These are phyloP conservation scores for Beauveria australis DNA, from an alignment of 2,329 filamentous ascomycete genomes.

Conservation along the genomic window DNA sequence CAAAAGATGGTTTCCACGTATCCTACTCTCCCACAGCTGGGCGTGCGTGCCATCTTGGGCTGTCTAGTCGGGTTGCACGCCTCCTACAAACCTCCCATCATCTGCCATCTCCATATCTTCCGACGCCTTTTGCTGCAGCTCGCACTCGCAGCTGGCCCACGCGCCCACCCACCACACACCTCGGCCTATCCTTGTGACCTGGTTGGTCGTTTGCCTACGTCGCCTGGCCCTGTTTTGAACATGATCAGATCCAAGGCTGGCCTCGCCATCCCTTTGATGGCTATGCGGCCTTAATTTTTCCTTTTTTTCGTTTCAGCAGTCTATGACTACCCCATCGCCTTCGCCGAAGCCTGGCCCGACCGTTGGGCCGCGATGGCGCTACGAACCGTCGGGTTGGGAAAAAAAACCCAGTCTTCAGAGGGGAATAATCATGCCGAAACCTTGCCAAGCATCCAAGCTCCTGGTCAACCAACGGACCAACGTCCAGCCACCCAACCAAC, in stretches of 20 bases:
- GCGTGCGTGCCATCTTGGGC: not conserved
- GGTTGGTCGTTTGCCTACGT: conserved; percentile 3
- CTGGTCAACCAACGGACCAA: not conserved
- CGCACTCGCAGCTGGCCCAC: conserved; percentile 1
- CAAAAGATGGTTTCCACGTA: not conserved
- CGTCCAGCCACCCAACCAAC: not conserved
- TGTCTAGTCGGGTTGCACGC: not conserved
- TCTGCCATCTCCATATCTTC: not conserved
- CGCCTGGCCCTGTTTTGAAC: conserved; percentile 3
- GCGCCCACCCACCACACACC: conserved; percentile 1
- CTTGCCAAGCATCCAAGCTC: conserved; percentile 1
- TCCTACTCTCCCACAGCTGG: not conserved
- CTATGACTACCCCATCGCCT: not conserved
- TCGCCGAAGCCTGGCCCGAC: not conserved
- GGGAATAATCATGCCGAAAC: not conserved
- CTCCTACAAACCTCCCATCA: not conserved
- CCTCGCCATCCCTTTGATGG: not conserved
- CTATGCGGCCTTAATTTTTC: not conserved
- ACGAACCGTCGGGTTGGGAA: not conserved
- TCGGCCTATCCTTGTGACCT: conserved; percentile 4
- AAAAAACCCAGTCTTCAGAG: not conserved
- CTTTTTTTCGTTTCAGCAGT: not conserved
- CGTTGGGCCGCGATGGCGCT: not conserved
- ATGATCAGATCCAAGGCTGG: not conserved
- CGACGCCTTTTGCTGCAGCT: not conserved